Conservation (phyloP, 2,329 filamentous ascomycete species). For the Canariomyces notabilis region DNA sequence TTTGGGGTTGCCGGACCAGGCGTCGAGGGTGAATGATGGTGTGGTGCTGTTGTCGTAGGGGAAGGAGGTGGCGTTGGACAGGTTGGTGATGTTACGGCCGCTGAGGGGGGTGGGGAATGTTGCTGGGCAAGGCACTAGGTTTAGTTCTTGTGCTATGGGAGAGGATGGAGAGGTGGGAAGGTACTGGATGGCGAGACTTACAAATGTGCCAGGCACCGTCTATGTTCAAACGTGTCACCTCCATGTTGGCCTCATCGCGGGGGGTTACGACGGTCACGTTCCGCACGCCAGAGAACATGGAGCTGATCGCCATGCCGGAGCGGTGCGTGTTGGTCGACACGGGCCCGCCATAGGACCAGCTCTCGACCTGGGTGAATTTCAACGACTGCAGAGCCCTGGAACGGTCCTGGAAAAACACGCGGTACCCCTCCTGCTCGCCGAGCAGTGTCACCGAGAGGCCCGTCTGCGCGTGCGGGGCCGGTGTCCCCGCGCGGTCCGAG, state of each 20-base stretch:
- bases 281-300: conserved; percentile 11
- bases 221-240: conserved; percentile 26
- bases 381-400: conserved; percentile 2
- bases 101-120: conserved; percentile 30
- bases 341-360: conserved; percentile 7
- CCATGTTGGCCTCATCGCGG: conserved; percentile 30
- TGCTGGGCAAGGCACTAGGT: conserved; percentile 19
- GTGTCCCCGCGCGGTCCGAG: conserved; percentile 12
- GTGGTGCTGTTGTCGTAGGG: conserved; percentile 14
- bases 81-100: conserved; percentile 25
- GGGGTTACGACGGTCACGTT: conserved; percentile 33
- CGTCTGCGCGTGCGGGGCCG: conserved; percentile 25
- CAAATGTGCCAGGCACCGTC: conserved; percentile 30
- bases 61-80: conserved; percentile 21
- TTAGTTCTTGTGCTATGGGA: conserved; percentile 3
- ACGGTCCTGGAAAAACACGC: conserved; percentile 33
- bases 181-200: too few relatives aligned
- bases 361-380: conserved; percentile 4
- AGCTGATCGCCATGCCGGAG: conserved; percentile 5
- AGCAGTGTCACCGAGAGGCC: conserved; percentile 31
- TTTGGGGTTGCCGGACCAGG: conserved; percentile 27
- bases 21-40: conserved; percentile 24
- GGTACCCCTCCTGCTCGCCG: conserved; percentile 30
- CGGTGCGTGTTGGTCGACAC: conserved; percentile 10
- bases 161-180: too few relatives aligned